Base-by-base conservation (phyloP, 163 green algal genomes). In the Scenedesmus sp. region DNA sequence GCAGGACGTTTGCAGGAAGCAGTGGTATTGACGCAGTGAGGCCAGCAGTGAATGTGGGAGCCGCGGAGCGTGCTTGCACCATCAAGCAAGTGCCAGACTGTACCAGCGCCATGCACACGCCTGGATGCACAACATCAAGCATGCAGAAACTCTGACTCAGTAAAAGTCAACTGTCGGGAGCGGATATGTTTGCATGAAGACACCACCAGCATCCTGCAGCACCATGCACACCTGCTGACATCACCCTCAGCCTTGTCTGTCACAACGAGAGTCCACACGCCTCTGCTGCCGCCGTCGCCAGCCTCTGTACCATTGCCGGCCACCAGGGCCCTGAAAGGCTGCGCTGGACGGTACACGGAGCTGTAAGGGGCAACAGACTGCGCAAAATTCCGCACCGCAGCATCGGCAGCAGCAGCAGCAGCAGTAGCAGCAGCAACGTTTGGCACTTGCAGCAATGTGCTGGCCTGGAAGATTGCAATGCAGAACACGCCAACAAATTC, bases 291-390 rank as follows among this genome's bases (percentile, higher is more conserved):
- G 40, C 87, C 87, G n/a, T 42, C 56, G 43, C 87, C 87, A 51
- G 87, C 87, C 33, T 40, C 56, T 1, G 87, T 91, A 78, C 87
- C 81, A 1, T 81, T 68, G 53, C 87, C 87, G 37, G 56, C 35
- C 12, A 43, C 40, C 30, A 91, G 59, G 15, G 5, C n/a, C 26
- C 7, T 42, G 56, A 91, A 76, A 3, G 87, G 18, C 40, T 91
- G 30, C 5, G 33, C 22, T 12, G 87, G 87, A 30, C 87, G 87
- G 87, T 82, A 91, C 16, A 87, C 87, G 37, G 87, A 86, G 44
- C 78, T 87, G 87, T 91, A 91, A 24, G 87, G 87, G 15, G 87
- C 87, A 16, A 22, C 46, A 35, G 87, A 65, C 87, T 91, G 78
- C 78, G 30, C 65, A 40, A 18, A 6, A 35, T 20, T 7, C 33